These are phyloP conservation scores for Neurospora sp. DNA, from an alignment of 495 filamentous ascomycete genomes.

Conservation along the genomic window DNA sequence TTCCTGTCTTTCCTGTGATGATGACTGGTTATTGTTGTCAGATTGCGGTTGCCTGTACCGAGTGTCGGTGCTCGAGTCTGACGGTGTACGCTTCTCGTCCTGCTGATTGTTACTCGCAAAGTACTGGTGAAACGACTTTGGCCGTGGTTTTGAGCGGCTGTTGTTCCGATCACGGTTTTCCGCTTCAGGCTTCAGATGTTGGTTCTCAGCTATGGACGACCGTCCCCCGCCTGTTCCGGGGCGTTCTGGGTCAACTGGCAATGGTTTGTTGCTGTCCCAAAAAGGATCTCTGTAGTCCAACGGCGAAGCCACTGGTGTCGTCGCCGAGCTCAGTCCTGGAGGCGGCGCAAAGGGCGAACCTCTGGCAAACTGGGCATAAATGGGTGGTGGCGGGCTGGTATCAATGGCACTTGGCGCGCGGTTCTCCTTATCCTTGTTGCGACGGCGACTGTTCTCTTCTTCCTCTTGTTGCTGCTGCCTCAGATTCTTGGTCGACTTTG, in stretches of 20 bases:
- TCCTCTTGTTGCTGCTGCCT: constrained; percentile 24
- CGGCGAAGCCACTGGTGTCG: constrained; percentile 30
- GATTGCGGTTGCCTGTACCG: constrained; percentile 17
- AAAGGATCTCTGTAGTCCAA: background rate
- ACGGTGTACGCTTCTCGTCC: background rate
- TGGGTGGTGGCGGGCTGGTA: constrained; percentile 48
- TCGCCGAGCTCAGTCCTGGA: constrained; percentile 16
- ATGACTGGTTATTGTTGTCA: background rate
- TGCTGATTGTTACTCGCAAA: background rate
- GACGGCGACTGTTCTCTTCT: constrained; percentile 21
- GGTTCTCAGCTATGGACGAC: background rate
- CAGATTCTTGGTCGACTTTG: constrained; percentile 49
- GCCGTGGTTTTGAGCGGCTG: background rate
- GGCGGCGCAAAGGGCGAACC: background rate
- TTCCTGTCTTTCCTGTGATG: background rate
- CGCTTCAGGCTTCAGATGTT: background rate
- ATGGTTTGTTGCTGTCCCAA: background rate
- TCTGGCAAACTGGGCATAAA: constrained; percentile 62
- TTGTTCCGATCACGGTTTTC: background rate
- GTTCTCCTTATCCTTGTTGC: constrained; percentile 71
- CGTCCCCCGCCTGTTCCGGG: background rate
- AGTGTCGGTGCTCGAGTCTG: constrained; percentile 39
- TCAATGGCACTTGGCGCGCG: constrained; percentile 33
- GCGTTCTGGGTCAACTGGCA: background rate
- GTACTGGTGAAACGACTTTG: background rate